phyloP scores from a whole-genome alignment of 169 alveolate species.

The Sarcocystis neurona region DNA sequence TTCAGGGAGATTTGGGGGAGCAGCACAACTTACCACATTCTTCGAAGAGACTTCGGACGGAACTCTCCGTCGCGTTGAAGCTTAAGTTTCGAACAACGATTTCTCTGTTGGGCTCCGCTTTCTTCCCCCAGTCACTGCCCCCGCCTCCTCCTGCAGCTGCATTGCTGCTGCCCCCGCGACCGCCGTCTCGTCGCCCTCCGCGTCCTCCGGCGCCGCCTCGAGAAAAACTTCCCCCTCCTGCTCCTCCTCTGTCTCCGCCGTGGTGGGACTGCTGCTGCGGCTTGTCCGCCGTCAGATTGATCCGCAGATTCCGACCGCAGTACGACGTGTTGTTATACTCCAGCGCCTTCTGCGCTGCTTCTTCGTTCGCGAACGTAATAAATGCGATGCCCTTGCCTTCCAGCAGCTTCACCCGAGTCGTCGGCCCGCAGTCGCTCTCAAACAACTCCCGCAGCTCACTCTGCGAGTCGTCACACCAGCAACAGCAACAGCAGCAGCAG shows the following conservation, averaged over 20 bases:
- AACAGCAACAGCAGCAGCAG: too few species aligned
- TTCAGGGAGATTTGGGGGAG: too few species aligned
- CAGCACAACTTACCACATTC: conserved; percentile 79
- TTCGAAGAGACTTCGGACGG: conserved; percentile 75
- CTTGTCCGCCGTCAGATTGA: conserved; percentile 84
- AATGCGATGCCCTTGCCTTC: conserved; percentile 88
- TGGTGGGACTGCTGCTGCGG: conserved; percentile 69
- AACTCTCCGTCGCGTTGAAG: conserved; percentile 76
- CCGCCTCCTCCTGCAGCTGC: conserved; percentile 14
- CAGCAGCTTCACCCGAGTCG: conserved; percentile 81
- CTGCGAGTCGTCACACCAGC: conserved; percentile 1
- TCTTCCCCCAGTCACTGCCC: conserved; percentile 31
- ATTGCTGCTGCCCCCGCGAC: conserved; percentile 63
- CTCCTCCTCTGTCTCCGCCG: conserved; percentile 68
- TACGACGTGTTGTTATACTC: conserved; percentile 84
- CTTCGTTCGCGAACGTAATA: conserved; percentile 83
- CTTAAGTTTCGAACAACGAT: conserved; percentile 76
- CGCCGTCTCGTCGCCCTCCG: conserved; percentile 66
- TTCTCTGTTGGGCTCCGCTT: conserved; percentile 54
- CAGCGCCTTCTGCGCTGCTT: conserved; percentile 86
- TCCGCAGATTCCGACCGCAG: conserved; percentile 82
- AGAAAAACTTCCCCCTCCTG: conserved; percentile 62
- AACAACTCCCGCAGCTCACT: conserved; percentile 75
- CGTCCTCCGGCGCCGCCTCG: conserved; percentile 54
- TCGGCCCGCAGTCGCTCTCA: conserved; percentile 87